Base-by-base conservation (phyloP, 441 rosid genomes). In the Geranium incanum region DNA sequence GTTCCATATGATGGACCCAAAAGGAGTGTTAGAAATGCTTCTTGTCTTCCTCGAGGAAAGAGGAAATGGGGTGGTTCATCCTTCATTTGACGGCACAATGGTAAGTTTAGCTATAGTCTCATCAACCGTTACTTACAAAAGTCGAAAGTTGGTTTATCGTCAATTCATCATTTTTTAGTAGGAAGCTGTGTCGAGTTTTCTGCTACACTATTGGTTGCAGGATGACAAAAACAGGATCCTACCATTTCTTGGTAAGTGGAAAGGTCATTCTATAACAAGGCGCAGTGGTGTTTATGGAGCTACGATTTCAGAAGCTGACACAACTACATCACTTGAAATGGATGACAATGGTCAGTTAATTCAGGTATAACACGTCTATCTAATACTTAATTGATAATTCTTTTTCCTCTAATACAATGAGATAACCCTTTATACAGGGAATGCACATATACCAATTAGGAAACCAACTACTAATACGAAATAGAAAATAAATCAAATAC, bases 241-340 rank as follows among this genome's bases (percentile, higher is more conserved):
- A 4, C 96, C 85, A 18, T 94, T 94, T 79, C 90, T 94, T 11
- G 98, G 98, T 48, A 84, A 78, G 65, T 94, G 98, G 97, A 85
- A 90, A 82, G 96, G 98, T 71, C 89, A 78, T 75, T 91, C 96
- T 1, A 15, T 82, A 62, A 90, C 96, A 37, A 90, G 88, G 72
- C 88, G 96, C 52, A 91, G 92, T 70, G 95, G 95, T 76, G 88
- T 94, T 78, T 94, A 94, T 75, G 98, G 96, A 75, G 78, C 96
- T 28, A 94, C 97, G 52, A 66, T 89, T 70, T 76, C 87, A n/a
- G 86, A 88, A 84, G 92, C 92, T 36, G 85, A 90, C 67, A 81
- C 84, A 5, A 63, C 80, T 67, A 77, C 87, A 66, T 73, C 77
- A 67, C 91, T 93, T 66, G 82, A 88, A 83, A 85, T 86, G 79